Conservation (phyloP, 176 grass and related monocot species). For the Raddia distichophylla region DNA sequence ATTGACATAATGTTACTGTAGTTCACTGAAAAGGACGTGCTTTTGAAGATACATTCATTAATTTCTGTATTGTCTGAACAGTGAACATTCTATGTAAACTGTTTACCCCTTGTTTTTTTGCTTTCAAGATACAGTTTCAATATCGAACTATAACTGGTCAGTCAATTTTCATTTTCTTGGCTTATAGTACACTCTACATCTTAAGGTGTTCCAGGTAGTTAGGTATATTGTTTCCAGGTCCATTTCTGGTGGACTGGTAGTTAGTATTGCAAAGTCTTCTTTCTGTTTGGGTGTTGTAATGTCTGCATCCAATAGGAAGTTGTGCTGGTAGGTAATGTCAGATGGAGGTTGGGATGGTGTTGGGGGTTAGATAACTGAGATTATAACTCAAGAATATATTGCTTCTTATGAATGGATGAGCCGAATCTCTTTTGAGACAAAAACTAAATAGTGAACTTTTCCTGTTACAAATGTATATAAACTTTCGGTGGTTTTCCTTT, state of each 20-base stretch:
- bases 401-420: neutral
- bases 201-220: slow-evolving; percentile 13
- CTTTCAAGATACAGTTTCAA: slow-evolving; percentile 1
- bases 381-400: neutral
- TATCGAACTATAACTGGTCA: neutral
- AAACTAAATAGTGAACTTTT: neutral
- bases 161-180: slow-evolving; percentile 3
- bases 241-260: slow-evolving; percentile 42
- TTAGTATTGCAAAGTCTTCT: slow-evolving; percentile 41
- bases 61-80: neutral
- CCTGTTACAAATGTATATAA: slow-evolving; percentile 18
- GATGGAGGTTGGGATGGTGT: slow-evolving; percentile 2
- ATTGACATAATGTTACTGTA: slow-evolving; percentile 20
- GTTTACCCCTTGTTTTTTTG: neutral
- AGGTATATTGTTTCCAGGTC: slow-evolving; percentile 37
- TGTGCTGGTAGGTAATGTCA: slow-evolving; percentile 32
- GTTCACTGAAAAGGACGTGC: slow-evolving; percentile 8
- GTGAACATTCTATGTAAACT: neutral
- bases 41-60: slow-evolving; percentile 3
- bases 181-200: slow-evolving; percentile 15
- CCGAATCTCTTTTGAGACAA: neutral
- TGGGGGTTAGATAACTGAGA: slow-evolving; percentile 27
- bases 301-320: slow-evolving; percentile 42
- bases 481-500: slow-evolving; percentile 9
- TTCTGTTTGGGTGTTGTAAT: slow-evolving; percentile 47